A percentile compares a stretch with the other conserved stretches of the same genome.
Conservation (phyloP, 352 stramenopile species). For the Stephanocyclus meneghinianus region DNA sequence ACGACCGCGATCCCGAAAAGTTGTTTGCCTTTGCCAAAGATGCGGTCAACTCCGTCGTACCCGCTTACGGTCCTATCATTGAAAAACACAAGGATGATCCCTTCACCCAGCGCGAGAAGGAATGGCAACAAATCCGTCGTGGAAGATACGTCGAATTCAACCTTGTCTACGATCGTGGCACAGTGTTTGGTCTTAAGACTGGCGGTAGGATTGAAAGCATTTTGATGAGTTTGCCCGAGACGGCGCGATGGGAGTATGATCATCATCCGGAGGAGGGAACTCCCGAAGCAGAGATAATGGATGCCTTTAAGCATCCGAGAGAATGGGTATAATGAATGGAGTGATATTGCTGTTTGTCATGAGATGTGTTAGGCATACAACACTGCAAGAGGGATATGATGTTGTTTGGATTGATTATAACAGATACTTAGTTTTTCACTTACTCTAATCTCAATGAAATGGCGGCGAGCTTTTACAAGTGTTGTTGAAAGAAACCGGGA, state of each 20-base stretch:
- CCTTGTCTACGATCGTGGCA: conserved; percentile 98
- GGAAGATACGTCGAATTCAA: conserved; percentile 98
- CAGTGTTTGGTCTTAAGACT: conserved; percentile 96
- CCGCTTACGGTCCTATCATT: conserved; percentile 94
- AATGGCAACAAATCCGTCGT: conserved; percentile 95
- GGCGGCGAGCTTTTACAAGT: too few relatives aligned
- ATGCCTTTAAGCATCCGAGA: conserved; percentile 91
- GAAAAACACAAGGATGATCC: conserved; percentile 92
- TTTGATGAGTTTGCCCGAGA: conserved; percentile 97
- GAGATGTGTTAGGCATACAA: too few relatives aligned
- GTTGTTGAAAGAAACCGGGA: too few relatives aligned
- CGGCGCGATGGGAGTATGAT: conserved; percentile 95
- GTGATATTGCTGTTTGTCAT: too few relatives aligned
- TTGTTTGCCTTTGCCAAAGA: conserved; percentile 83
- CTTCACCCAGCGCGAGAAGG: conserved; percentile 94
- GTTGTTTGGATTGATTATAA: too few relatives aligned
- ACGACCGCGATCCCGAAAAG: conserved; percentile 88
- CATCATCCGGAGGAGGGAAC: conserved; percentile 86
- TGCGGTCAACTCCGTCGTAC: conserved; percentile 80
- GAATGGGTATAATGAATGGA: conserved; percentile 88
- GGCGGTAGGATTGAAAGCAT: conserved; percentile 97
- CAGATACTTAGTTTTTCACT: too few relatives aligned
- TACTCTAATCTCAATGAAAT: too few relatives aligned
- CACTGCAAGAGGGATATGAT: too few relatives aligned
- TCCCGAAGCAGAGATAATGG: conserved; percentile 90